A percentile compares a stretch with the other conserved stretches of the same genome.
Conservation (phyloP, 148 eudicot species). For the Talinum fruticosum region DNA sequence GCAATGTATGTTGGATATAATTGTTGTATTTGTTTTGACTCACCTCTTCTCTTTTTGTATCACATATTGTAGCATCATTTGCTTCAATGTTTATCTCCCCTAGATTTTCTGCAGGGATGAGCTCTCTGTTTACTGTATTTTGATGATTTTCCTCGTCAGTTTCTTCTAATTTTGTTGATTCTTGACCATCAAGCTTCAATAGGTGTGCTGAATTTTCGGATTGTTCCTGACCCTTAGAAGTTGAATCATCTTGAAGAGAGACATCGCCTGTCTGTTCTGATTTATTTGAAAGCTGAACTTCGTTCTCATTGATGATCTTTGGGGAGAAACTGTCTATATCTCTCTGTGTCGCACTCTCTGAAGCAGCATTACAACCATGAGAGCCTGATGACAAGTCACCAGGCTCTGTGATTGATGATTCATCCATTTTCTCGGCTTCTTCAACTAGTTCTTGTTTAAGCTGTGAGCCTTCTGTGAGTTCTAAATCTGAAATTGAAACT, state of each 20-base stretch:
- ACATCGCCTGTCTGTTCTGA: constrained; percentile 5
- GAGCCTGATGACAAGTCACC: constrained; percentile 7
- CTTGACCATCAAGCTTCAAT: constrained; percentile 13
- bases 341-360: background rate
- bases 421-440: constrained; percentile 10
- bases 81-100: constrained; percentile 15
- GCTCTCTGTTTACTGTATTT: constrained; percentile 14
- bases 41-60: constrained; percentile 30
- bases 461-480: constrained; percentile 1
- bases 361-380: too few relatives aligned
- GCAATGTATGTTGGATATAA: background rate
- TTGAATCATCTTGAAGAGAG: constrained; percentile 2
- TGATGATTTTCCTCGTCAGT: constrained; percentile 6
- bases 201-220: constrained; percentile 12
- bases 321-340: background rate
- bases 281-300: background rate
- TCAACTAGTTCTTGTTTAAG: constrained; percentile 15
- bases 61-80: constrained; percentile 13
- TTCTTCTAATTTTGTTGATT: constrained; percentile 17
- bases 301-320: constrained; percentile 14
- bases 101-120: background rate
- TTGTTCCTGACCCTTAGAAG: constrained; percentile 5
- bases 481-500: constrained; percentile 8
- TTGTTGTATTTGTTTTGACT: constrained; percentile 5
- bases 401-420: constrained; percentile 10